Percentiles rank a stretch among this genome's conserved stretches.
Evolutionary conservation across 1,139 yeast genomes (phyloP).

Genomic region (Candida neerlandica): DNA sequence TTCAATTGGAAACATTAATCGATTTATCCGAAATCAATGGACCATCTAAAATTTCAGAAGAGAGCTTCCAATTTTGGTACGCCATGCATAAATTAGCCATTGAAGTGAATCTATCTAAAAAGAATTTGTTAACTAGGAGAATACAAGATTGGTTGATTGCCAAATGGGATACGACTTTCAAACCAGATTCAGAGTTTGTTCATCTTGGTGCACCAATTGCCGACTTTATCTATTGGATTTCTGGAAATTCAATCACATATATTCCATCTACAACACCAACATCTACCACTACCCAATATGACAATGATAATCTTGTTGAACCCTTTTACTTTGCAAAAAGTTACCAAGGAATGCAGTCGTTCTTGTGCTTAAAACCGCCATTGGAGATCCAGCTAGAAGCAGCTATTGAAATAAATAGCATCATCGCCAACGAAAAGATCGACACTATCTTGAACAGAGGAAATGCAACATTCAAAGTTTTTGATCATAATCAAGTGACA

Average conservation of each 20-base stretch:
- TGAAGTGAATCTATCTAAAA: constrained; percentile 27
- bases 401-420: constrained; percentile 8
- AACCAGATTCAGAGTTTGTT: constrained; percentile 5
- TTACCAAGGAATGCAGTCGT: constrained; percentile 11
- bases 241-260: constrained; percentile 23
- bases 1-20: constrained; percentile 49
- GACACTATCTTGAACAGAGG: constrained; percentile 9
- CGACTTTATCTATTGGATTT: constrained; percentile 47
- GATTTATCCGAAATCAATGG: constrained; percentile 64
- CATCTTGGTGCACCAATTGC: constrained; percentile 23
- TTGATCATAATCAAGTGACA: constrained; percentile 6
- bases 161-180: constrained; percentile 35
- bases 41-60: constrained; percentile 48
- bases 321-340: constrained; percentile 7
- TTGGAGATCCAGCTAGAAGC: not conserved
- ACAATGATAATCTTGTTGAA: constrained; percentile 10
- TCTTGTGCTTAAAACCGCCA: constrained; percentile 8
- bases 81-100: constrained; percentile 39
- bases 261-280: not conserved
- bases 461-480: constrained; percentile 10
- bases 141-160: constrained; percentile 51
- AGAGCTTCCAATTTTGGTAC: constrained; percentile 58
- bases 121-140: constrained; percentile 21
- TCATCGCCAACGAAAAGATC: constrained; percentile 5
- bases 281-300: not conserved